Evolutionary conservation across 140 eudicot species (phyloP).

Genomic region (Oenanthe javanica): DNA sequence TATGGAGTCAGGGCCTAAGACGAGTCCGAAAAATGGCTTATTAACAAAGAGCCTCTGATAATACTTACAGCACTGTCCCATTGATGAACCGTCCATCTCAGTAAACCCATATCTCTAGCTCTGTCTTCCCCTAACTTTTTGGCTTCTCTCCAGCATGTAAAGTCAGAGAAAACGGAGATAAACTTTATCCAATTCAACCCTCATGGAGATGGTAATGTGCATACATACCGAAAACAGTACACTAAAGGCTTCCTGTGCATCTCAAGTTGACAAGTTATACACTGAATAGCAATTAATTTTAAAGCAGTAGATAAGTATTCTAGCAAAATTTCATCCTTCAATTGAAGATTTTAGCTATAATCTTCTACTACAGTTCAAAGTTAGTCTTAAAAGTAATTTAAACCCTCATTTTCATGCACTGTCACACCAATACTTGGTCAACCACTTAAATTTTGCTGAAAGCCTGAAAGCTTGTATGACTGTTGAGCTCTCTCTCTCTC

Average conservation of each 20-base stretch:
- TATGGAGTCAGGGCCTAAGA: not conserved
- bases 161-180: not conserved
- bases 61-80: not conserved
- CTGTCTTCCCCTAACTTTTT: not conserved
- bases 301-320: not conserved
- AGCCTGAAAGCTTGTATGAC: not conserved
- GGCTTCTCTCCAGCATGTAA: constrained; percentile 11
- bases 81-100: not conserved
- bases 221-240: not conserved
- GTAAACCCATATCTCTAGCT: constrained; percentile 9
- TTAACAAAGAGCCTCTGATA: not conserved
- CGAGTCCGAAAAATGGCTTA: not conserved
- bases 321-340: not conserved
- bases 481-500: too few relatives aligned
- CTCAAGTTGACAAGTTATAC: not conserved
- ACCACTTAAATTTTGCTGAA: not conserved
- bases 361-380: not conserved
- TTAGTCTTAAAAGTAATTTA: not conserved
- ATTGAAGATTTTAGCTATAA: not conserved
- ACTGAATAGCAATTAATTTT: not conserved
- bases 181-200: not conserved
- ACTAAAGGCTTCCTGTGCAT: not conserved
- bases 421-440: not conserved
- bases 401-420: not conserved
- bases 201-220: not conserved